These are phyloP conservation scores for Penicillium canescens DNA, from an alignment of 495 filamentous ascomycete species.

Conservation along the genomic window DNA sequence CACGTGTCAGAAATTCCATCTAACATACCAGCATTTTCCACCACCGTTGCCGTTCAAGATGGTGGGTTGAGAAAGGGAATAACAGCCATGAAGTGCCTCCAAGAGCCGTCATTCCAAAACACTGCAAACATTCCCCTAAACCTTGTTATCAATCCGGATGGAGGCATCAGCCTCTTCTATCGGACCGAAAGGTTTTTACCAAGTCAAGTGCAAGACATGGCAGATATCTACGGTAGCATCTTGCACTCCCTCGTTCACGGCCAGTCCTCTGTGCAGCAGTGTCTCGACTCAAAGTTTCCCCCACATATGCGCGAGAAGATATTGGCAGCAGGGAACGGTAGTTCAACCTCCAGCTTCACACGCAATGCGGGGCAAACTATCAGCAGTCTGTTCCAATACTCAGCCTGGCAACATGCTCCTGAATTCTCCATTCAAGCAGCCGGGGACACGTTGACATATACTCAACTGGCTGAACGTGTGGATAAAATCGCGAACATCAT, in stretches of 20 bases:
- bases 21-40: background rate
- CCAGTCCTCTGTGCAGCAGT: background rate
- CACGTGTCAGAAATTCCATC: conserved; percentile 4
- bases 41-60: conserved; percentile 1
- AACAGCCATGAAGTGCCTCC: background rate
- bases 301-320: background rate
- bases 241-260: background rate
- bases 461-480: conserved; percentile 12
- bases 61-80: background rate
- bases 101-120: background rate
- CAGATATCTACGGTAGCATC: conserved; percentile 1
- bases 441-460: conserved; percentile 18
- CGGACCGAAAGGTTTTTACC: background rate
- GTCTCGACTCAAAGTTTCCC: conserved; percentile 10
- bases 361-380: background rate
- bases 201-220: background rate
- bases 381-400: background rate
- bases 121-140: background rate
- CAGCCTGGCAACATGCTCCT: background rate
- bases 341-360: background rate
- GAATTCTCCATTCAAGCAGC: background rate
- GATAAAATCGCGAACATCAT: background rate
- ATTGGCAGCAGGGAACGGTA: background rate
- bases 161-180: background rate
- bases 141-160: background rate